Evolutionary conservation across 2,329 filamentous ascomycete species (phyloP).

Genomic region (Aspergillus awamori): DNA sequence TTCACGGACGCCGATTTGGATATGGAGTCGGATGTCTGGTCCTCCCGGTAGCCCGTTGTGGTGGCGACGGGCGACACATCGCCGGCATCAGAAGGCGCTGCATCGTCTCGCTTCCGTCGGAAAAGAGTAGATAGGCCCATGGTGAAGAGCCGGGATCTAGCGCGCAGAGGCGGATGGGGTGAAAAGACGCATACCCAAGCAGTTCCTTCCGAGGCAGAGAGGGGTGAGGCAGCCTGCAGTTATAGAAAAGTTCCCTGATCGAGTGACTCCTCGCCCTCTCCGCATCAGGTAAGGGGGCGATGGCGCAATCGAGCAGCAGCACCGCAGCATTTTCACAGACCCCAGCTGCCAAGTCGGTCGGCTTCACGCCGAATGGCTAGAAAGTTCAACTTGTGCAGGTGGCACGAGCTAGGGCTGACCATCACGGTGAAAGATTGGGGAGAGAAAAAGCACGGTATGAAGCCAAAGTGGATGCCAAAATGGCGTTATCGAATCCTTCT

Average conservation of each 20-base stretch:
- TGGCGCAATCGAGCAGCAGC: slow-evolving; percentile 2
- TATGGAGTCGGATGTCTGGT: background rate
- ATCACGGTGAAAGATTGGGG: background rate
- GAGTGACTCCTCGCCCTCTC: background rate
- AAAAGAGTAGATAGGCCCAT: slow-evolving; percentile 9
- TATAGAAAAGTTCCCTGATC: background rate
- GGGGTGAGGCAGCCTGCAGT: background rate
- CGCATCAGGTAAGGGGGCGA: background rate
- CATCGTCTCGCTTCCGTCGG: background rate
- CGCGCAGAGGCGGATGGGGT: background rate
- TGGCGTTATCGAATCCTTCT: background rate
- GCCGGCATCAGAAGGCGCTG: background rate
- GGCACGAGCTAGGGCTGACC: background rate
- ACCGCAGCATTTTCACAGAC: background rate
- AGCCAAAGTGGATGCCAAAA: background rate
- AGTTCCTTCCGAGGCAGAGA: background rate
- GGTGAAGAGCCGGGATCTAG: background rate
- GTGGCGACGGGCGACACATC: background rate
- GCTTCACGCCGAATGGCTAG: background rate
- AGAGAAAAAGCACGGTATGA: background rate
- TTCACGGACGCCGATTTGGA: background rate
- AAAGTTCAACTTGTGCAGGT: background rate
- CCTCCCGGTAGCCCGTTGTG: slow-evolving; percentile 1
- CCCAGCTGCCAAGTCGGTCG: background rate
- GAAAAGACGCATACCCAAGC: background rate